Evolutionary conservation across 2,329 filamentous ascomycete species (phyloP).

Genomic region (Xylariaceae sp.): DNA sequence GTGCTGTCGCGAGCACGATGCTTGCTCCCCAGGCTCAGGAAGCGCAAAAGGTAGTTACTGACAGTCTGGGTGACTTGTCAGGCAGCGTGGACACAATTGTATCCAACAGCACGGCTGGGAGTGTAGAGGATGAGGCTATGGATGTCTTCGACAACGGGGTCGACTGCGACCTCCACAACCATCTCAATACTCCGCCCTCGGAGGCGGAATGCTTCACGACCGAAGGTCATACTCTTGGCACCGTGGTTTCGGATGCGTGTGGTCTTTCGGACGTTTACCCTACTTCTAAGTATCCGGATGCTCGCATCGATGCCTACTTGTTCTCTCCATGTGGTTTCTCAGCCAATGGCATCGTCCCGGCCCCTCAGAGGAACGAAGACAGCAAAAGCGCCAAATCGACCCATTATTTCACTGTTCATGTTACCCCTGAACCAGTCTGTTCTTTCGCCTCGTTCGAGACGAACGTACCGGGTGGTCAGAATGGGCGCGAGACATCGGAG

Average conservation of each 20-base stretch:
- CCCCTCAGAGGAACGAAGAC: slow-evolving; percentile 51
- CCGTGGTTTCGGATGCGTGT: slow-evolving; percentile 84
- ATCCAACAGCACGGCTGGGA: slow-evolving; percentile 36
- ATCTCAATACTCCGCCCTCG: slow-evolving; percentile 48
- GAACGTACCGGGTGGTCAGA: slow-evolving; percentile 87
- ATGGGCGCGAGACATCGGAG: slow-evolving; percentile 81
- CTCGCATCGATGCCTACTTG: slow-evolving; percentile 90
- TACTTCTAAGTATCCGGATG: slow-evolving; percentile 80
- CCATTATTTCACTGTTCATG: slow-evolving; percentile 98
- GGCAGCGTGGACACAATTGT: slow-evolving; percentile 36
- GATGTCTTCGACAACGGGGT: slow-evolving; percentile 76
- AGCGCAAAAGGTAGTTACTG: slow-evolving; percentile 55
- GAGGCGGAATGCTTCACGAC: slow-evolving; percentile 75
- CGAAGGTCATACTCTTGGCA: slow-evolving; percentile 89
- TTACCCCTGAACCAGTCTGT: slow-evolving; percentile 94
- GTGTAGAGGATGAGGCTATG: slow-evolving; percentile 52
- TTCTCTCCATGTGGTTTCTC: slow-evolving; percentile 97
- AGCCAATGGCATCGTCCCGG: slow-evolving; percentile 90
- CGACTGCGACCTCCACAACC: slow-evolving; percentile 48
- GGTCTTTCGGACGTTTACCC: slow-evolving; percentile 89
- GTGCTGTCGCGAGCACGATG: slow-evolving; percentile 81
- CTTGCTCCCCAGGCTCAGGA: slow-evolving; percentile 64
- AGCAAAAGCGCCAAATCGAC: slow-evolving; percentile 48
- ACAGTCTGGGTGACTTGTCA: slow-evolving; percentile 56
- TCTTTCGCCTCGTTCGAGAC: slow-evolving; percentile 98